These are phyloP conservation scores for Nematocida displodere DNA, from an alignment of 371 early-diverging fungal species.

Conservation along the genomic window DNA sequence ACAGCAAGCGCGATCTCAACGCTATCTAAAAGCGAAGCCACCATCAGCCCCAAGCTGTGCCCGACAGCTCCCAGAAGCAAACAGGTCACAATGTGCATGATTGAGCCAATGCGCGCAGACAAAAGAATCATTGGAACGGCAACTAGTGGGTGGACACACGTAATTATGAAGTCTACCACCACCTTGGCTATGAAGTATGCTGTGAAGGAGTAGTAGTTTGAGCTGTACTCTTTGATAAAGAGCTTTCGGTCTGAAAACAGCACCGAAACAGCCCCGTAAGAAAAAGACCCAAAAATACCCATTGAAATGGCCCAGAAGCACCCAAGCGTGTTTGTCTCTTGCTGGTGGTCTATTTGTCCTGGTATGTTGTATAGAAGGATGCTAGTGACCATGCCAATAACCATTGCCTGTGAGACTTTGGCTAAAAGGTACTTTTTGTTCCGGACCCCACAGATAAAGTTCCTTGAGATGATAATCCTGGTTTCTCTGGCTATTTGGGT, in stretches of 20 bases:
- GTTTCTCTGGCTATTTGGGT: neutral
- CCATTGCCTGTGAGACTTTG: conserved; percentile 27
- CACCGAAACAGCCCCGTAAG: conserved; percentile 48
- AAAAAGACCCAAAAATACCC: conserved; percentile 48
- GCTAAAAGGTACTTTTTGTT: conserved; percentile 50
- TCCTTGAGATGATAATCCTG: conserved; percentile 19
- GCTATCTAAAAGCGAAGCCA: conserved; percentile 35
- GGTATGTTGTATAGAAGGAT: conserved; percentile 51
- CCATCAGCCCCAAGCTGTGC: conserved; percentile 48
- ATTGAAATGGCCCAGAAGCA: conserved; percentile 41
- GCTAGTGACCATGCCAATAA: conserved; percentile 37
- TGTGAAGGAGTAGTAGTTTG: conserved; percentile 49
- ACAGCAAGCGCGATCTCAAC: conserved; percentile 48
- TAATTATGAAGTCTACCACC: conserved; percentile 37
- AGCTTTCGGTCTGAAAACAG: conserved; percentile 49
- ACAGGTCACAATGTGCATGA: conserved; percentile 3
- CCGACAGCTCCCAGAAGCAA: conserved; percentile 34
- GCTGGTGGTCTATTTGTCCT: neutral
- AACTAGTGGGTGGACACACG: conserved; percentile 40
- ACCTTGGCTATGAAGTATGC: conserved; percentile 54
- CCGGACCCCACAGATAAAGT: conserved; percentile 27
- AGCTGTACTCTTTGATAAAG: conserved; percentile 45
- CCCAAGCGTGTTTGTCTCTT: conserved; percentile 46
- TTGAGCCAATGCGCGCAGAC: conserved; percentile 16
- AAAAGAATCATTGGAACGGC: conserved; percentile 19